phyloP scores from a whole-genome alignment of 208 protist species.

The Endotrypanum monterogeii region DNA sequence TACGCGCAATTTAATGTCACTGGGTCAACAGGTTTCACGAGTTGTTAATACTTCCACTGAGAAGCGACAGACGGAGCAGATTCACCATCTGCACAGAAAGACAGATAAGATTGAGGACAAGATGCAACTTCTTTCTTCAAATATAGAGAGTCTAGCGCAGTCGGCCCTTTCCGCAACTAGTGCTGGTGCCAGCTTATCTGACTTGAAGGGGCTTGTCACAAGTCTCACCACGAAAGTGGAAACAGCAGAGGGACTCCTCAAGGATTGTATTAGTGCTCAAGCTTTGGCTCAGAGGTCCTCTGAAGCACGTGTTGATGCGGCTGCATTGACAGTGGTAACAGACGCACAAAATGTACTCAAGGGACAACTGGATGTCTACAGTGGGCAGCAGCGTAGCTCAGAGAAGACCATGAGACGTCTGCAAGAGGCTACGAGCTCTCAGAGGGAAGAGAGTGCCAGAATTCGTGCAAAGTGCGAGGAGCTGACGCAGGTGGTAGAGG shows the following conservation, averaged over 20 bases:
- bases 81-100: conserved; percentile 31
- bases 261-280: neutral
- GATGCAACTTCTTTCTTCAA: conserved; percentile 12
- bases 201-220: conserved; percentile 13
- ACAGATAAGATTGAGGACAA: conserved; percentile 31
- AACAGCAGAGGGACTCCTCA: neutral
- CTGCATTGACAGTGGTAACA: neutral
- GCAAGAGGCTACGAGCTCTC: neutral
- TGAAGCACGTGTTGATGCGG: neutral
- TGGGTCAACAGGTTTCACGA: conserved; percentile 9
- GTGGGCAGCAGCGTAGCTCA: neutral
- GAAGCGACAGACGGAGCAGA: conserved; percentile 27
- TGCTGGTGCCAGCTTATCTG: neutral
- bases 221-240: neutral
- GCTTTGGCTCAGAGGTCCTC: neutral
- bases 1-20: conserved; percentile 30
- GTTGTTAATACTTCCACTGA: neutral
- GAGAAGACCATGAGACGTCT: conserved; percentile 4
- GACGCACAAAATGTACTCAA: neutral
- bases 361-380: neutral
- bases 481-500: conserved; percentile 14
- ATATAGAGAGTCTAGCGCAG: neutral
- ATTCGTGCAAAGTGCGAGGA: conserved; percentile 16
- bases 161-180: neutral
- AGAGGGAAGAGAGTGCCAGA: conserved; percentile 9